Base-by-base conservation (phyloP, 2,329 filamentous ascomycete genomes). In the Fusarium chaquense region DNA sequence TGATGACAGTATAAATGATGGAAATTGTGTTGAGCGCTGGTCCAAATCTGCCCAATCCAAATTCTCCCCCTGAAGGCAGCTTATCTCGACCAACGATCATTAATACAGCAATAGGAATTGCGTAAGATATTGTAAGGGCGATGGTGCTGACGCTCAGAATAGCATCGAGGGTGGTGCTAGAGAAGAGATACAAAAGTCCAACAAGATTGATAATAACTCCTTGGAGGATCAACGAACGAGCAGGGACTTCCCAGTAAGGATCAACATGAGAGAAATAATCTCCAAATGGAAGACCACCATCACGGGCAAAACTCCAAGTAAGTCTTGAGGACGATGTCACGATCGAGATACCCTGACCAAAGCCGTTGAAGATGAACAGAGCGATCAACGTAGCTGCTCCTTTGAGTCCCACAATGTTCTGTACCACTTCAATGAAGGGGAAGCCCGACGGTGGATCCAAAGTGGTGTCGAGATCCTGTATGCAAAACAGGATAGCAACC, bases 141-240 rank as follows among this genome's bases (percentile, higher is more conserved):
- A 87, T 87, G 2, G 85, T 87, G 76, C 84, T 86, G 61, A 87
- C 85, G 60, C 83, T 84, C 36, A 87, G 73, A 32, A 87, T 85
- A 4, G 86, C 85, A 18, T 83, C 78, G 6, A 87, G 81, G 0
- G 86, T 85, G 0, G 85, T 85, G 65, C 80, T 81, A 32, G 85
- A 81, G 62, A 87, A 87, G 4, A 85, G 80, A 62, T 87, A 87
- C 0, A 89, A 77, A 1, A 88, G 73, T 5, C 87, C 87, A 13
- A 89, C 80, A 18, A 80, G 55, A 24, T 73, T 73, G 40, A 79
- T 76, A 44, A 81, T 71, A 11, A 79, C 71, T 4, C 84, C 83
- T 66, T 88, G 86, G 1, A 81, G 78, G 80, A 85, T 85, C 28
- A 87, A 78, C 0, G 86, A 81, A 2, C 85, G 83, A 0, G 79